Base-by-base conservation (phyloP, 2,329 filamentous ascomycete species). In the Aspergillus tubingensis region DNA sequence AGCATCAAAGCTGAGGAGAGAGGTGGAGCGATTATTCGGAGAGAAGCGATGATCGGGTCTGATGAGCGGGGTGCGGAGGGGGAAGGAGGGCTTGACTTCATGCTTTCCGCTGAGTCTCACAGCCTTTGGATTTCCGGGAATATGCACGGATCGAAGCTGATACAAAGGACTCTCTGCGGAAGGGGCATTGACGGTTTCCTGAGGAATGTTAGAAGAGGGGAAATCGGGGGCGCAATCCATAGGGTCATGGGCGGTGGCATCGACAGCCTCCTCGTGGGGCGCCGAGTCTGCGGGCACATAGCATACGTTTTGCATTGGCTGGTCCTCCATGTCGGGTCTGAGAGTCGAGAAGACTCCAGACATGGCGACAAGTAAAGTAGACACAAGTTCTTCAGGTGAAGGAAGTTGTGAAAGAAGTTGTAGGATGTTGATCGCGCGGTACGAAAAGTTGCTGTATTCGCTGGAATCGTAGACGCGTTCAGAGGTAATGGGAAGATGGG, bases 151-250 rank as follows among this genome's bases (percentile, higher is more conserved):
- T 27, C 47, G 25, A 15, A 50, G 47, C 17, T 50, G 47, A 11
- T 50, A 50, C n/a, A 8, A 2, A 8, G 25, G n/a, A 19, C 13
- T 17, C 19, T 52, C 41, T 41, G 27, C 10, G 27, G n/a, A 15
- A 5, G 27, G 59, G 50, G 55, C 2, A 27, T n/a, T n/a, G 52
- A 5, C 50, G 25, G 25, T 48, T 41, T 48, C 17, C 41, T 30
- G 50, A 17, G 44, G 41, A 8, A 15, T 17, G 47, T 50, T 23
- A 50, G 47, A 50, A 10, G 10, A 39, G 17, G 58, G 48, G 36
- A 50, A 30, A 27, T 59, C 27, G 7, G 62, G 54, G 39, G 60
- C 59, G 30, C 65, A 65, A 17, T 68, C 65, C 65, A 67, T 68
- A 6, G 62, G 62, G 58, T 64, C 62, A 30, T 53, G 57, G 8